Evolutionary conservation across 768 basidiomycete species (phyloP), one percentile per base, ranked within the genome.

Genomic region (Amanita rimosa): DNA sequence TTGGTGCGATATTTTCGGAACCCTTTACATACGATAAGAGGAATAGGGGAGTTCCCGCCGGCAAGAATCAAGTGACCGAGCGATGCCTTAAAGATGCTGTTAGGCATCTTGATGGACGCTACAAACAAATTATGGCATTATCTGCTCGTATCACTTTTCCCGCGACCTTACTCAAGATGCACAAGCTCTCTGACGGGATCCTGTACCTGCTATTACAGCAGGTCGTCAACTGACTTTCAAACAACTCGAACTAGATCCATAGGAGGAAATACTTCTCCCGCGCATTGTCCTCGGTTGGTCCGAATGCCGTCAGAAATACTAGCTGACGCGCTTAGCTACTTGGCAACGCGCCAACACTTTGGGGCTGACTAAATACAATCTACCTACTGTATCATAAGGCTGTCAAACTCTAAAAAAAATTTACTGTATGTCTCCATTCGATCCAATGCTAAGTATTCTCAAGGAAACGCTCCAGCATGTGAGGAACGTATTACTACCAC

Each of bases 121-220:
- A 62, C 6, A 54, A 55, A 11, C 60, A 57, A 50, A 53, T 71
- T 46, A 56, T 59, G 55, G 55, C 55, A 46, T 52, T 66, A 16
- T 62, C 62, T 43, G 55, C 53, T 3, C 64, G 55, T 42, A 55
- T 66, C 40, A 57, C 60, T 54, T 68, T 69, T 48, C 49, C 55
- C 27, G 60, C 61, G 37, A 69, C 68, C 39, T 61, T 66, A 52
- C 62, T 63, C 38, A 67, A 67, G 62, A 62, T 67, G 51, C 63
- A 67, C 46, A 59, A 55, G 46, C 57, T 71, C 24, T 66, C 64
- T 38, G 68, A 69, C 54, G 64, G 62, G 48, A 66, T 71, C 44
- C 57, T 65, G 49, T 66, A 66, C 54, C 55, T 70, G 51, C 46
- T 68, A 52, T 52, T 71, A 54, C 66, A 67, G 60, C 60, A 65